Evolutionary conservation across 768 basidiomycete species (phyloP).

Genomic region (Trametes coccinea): DNA sequence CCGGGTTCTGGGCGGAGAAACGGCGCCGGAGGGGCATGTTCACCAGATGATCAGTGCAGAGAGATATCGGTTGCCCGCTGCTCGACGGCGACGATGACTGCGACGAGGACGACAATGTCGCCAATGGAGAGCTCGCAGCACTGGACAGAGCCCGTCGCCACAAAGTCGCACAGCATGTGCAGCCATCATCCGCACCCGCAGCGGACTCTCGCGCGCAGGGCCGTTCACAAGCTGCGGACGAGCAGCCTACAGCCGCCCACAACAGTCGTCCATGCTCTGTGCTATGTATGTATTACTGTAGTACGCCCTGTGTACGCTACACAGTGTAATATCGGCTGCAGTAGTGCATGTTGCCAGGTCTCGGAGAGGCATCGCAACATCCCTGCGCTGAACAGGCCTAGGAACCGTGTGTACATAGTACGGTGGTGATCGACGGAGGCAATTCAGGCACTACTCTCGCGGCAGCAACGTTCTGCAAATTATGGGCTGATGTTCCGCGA

Average conservation of each 20-base stretch:
- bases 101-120: background rate
- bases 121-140: too few species aligned
- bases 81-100: slow-evolving; percentile 8
- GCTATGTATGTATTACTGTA: too few species aligned
- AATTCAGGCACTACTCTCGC: background rate
- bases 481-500: background rate
- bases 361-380: slow-evolving; percentile 1
- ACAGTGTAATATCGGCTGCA: too few species aligned
- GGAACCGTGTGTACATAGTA: background rate
- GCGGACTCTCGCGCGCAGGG: too few species aligned
- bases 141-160: background rate
- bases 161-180: background rate
- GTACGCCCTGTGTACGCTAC: too few species aligned
- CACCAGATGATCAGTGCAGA: slow-evolving; percentile 5
- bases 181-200: background rate
- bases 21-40: slow-evolving; percentile 22
- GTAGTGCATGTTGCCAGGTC: background rate
- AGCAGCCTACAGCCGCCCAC: too few species aligned
- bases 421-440: slow-evolving; percentile 3
- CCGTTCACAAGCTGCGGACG: too few species aligned
- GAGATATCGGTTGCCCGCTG: background rate
- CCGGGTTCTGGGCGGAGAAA: slow-evolving; percentile 10
- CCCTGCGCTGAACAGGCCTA: too few species aligned
- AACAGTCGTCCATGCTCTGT: too few species aligned
- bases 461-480: background rate